Base-by-base conservation (phyloP, 495 filamentous ascomycete species). In the Oidiodendron maius region DNA sequence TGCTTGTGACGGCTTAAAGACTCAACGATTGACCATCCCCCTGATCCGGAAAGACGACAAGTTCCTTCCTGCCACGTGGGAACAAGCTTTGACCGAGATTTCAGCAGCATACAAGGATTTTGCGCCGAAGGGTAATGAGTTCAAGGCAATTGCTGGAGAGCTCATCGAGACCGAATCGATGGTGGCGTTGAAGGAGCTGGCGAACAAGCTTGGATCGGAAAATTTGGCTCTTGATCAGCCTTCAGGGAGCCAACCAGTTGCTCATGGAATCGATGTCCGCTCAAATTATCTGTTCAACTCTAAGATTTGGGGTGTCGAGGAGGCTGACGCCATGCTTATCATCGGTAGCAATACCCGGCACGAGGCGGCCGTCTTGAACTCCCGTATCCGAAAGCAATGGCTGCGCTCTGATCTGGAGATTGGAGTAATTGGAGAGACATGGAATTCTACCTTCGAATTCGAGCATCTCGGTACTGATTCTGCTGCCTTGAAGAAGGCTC, bases 231-330 rank as follows among this genome's bases (percentile, higher is more conserved):
- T 97, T 26, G 93, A 98, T 60, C 91, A 89, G 63, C 87, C 91
- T 21, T 77, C 77, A 10, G 93, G 93, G 52, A 82, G 76, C 66
- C 72, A 82, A 46, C 94, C 94, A 8, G 67, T 95, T 54, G 87
- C 91, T 20, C 93, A 98, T 64, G 93, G 93, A 60, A 72, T 97
- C 55, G 93, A 97, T 61, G 78, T 96, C 48, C 89, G 93, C 38
- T 86, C 89, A 36, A 97, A 91, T 70, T 98, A 94, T 63, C 73
- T 87, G 35, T 95, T 98, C 77, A 98, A 98, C 75, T 95, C 89
- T 24, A 89, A 81, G 66, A 91, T 98, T 57, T 83, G 77, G 61
- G 91, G 86, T 56, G 86, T 97, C 24, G 93, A 97, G 66, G 88
- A 94, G 52, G 89, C 91, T 32, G 93, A 97, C 67, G 82, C 77